Evolutionary conservation across 345 rosid genomes (phyloP).

Genomic region (Citrus inodora): DNA sequence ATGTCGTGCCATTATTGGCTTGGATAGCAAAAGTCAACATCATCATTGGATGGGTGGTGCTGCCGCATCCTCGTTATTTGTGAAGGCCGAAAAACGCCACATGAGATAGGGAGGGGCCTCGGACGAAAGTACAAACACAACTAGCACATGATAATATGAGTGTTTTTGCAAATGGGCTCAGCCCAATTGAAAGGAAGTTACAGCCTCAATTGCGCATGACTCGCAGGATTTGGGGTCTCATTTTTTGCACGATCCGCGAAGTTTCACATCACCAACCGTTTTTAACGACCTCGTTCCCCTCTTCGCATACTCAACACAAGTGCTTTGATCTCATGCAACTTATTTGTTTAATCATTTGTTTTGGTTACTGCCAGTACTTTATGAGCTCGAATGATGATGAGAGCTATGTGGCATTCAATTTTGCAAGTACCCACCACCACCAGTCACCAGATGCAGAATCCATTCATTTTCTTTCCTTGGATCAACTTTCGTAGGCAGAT

Average conservation of each 20-base stretch:
- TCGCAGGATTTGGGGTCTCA: background rate
- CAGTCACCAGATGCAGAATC: conserved; percentile 12
- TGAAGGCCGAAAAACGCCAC: background rate
- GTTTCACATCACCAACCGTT: background rate
- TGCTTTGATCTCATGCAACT: too few species aligned
- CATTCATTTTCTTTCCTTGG: background rate
- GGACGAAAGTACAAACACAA: too few species aligned
- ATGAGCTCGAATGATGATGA: background rate
- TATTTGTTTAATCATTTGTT: background rate
- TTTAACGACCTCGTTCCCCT: background rate
- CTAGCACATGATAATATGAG: too few species aligned
- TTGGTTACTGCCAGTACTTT: background rate
- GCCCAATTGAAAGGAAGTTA: background rate
- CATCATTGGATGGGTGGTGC: conserved; percentile 20
- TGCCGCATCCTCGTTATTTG: conserved; percentile 10
- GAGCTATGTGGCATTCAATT: background rate
- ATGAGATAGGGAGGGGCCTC: too few species aligned
- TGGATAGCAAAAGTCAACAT: conserved; percentile 14
- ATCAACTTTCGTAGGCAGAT: background rate
- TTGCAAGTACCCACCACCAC: background rate
- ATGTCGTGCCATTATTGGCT: background rate
- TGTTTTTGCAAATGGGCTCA: background rate
- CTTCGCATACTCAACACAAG: background rate
- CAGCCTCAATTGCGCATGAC: background rate
- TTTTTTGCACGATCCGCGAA: background rate